Evolutionary conservation across 768 basidiomycete genomes (phyloP).

Genomic region (Dictyophora rubrovolvata): DNA sequence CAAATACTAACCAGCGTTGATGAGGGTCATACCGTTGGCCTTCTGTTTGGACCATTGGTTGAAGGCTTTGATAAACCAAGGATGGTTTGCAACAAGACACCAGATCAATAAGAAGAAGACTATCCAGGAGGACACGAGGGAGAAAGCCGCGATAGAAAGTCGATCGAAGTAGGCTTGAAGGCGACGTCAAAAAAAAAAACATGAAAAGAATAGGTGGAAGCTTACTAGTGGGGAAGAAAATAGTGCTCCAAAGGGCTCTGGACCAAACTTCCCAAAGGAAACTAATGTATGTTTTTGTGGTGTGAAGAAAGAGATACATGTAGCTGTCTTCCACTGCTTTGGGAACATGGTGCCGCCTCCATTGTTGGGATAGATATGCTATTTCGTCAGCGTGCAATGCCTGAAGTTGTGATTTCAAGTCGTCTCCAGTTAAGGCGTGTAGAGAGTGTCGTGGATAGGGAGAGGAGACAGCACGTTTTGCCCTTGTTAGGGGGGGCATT

Average conservation of each 20-base stretch:
- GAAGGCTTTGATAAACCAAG: slow-evolving; percentile 9
- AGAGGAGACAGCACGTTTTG: slow-evolving; percentile 11
- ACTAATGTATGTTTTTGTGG: slow-evolving; percentile 6
- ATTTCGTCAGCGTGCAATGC: slow-evolving; percentile 15
- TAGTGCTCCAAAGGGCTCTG: slow-evolving; percentile 10
- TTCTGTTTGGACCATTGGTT: slow-evolving; percentile 8
- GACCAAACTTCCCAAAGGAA: slow-evolving; percentile 12
- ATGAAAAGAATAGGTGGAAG: neutral
- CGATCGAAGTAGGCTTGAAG: slow-evolving; percentile 12
- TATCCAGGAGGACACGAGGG: slow-evolving; percentile 13
- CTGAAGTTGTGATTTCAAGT: slow-evolving; percentile 1
- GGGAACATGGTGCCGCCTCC: neutral
- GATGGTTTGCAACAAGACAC: slow-evolving; percentile 13
- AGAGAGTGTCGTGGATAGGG: neutral
- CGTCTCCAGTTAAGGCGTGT: neutral
- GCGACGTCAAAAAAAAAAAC: neutral
- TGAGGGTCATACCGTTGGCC: slow-evolving; percentile 12
- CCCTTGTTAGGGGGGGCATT: slow-evolving; percentile 2
- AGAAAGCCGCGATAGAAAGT: slow-evolving; percentile 13
- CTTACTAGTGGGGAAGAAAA: slow-evolving; percentile 13
- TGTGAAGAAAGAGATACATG: slow-evolving; percentile 7
- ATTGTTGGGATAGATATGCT: slow-evolving; percentile 12
- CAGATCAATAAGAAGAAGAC: slow-evolving; percentile 11
- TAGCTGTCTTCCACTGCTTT: slow-evolving; percentile 3
- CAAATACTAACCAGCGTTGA: slow-evolving; percentile 11